phyloP scores from a whole-genome alignment of 345 rosid genomes.

The Physaria fendleri region DNA sequence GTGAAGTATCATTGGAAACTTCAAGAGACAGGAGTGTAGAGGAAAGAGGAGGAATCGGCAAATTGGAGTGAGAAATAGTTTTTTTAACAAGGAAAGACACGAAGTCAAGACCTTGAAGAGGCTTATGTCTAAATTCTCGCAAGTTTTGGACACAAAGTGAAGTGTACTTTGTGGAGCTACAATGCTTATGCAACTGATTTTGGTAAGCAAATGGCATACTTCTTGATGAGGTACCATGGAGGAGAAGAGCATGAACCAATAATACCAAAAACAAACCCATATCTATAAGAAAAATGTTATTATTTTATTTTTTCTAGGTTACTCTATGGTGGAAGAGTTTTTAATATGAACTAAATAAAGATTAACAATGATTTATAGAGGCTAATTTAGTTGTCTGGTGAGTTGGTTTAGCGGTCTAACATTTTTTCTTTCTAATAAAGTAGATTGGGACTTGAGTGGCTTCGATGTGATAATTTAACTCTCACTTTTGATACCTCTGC shows the following conservation, averaged over 20 bases:
- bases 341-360: conserved; percentile 1
- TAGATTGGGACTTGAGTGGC: conserved; percentile 25
- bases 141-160: conserved; percentile 49
- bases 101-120: conserved; percentile 21
- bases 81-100: conserved; percentile 52
- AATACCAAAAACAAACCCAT: conserved; percentile 1
- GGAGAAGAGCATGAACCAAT: conserved; percentile 15
- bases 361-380: conserved; percentile 18
- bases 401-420: conserved; percentile 28
- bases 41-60: conserved; percentile 16
- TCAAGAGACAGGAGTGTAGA: conserved; percentile 33
- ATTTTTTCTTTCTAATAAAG: conserved; percentile 18
- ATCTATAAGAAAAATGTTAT: neutral
- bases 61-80: conserved; percentile 44
- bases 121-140: conserved; percentile 19
- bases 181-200: conserved; percentile 32
- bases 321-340: neutral
- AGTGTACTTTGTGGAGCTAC: conserved; percentile 51
- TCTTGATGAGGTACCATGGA: conserved; percentile 1
- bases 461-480: neutral
- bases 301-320: neutral
- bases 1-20: conserved; percentile 23
- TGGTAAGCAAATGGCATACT: conserved; percentile 28
- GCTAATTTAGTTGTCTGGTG: conserved; percentile 15
- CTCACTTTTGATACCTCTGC: neutral